These are phyloP conservation scores for Lactarius tabidus DNA, from an alignment of 768 basidiomycete genomes.

Conservation along the genomic window DNA sequence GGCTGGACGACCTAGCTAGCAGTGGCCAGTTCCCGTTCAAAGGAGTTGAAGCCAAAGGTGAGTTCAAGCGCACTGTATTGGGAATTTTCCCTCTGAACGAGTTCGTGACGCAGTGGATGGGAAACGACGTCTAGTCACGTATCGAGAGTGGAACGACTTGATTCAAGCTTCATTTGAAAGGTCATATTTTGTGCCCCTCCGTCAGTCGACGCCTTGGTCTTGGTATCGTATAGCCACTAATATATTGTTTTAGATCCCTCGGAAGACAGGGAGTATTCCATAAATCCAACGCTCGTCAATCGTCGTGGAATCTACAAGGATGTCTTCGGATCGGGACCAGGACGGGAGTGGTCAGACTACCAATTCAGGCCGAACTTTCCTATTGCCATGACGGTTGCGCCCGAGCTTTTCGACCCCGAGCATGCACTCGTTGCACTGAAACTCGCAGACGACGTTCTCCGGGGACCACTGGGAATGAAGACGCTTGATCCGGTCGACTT, in stretches of 20 bases:
- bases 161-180: conserved; percentile 86
- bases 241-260: conserved; percentile 49
- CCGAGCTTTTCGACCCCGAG: conserved; percentile 81
- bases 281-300: conserved; percentile 70
- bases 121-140: conserved; percentile 65
- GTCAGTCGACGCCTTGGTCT: conserved; percentile 39
- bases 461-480: conserved; percentile 94
- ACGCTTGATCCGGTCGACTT: conserved; percentile 85
- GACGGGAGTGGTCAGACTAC: conserved; percentile 95
- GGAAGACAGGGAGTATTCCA: conserved; percentile 65
- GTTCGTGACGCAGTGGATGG: conserved; percentile 56
- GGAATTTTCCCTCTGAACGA: conserved; percentile 5
- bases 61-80: conserved; percentile 30
- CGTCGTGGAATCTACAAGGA: conserved; percentile 98
- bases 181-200: conserved; percentile 82
- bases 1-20: conserved; percentile 68
- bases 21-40: conserved; percentile 80
- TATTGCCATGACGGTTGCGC: conserved; percentile 95
- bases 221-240: not conserved
- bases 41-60: conserved; percentile 78
- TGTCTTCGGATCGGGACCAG: conserved; percentile 83
- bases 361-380: conserved; percentile 93
- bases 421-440: conserved; percentile 78
- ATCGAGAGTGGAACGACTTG: conserved; percentile 84
- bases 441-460: conserved; percentile 74